These are phyloP conservation scores for Phytopythium sindhum DNA, from an alignment of 352 stramenopile genomes.

Conservation along the genomic window DNA sequence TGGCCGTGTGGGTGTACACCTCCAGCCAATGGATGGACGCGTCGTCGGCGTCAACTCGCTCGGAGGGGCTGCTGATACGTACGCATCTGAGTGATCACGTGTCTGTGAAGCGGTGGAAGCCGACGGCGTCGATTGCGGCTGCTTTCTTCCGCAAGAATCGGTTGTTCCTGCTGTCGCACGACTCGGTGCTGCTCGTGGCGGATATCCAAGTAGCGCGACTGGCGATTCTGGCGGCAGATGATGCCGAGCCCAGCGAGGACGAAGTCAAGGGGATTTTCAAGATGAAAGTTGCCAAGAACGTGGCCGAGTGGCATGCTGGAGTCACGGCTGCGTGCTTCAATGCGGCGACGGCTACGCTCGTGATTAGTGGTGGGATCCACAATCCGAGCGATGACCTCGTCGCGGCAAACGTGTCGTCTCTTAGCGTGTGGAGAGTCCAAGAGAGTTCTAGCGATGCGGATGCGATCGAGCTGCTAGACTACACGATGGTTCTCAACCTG, in stretches of 20 bases:
- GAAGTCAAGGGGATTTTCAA: slow-evolving; percentile 26
- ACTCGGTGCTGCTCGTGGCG: slow-evolving; percentile 41
- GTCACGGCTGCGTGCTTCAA: slow-evolving; percentile 49
- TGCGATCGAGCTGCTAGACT: slow-evolving; percentile 56
- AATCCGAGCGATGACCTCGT: slow-evolving; percentile 55
- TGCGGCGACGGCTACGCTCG: slow-evolving; percentile 27
- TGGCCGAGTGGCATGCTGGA: slow-evolving; percentile 59
- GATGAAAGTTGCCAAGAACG: slow-evolving; percentile 35
- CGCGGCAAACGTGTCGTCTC: slow-evolving; percentile 40
- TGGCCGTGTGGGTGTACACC: slow-evolving; percentile 43
- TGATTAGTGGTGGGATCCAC: slow-evolving; percentile 51
- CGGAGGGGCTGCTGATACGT: slow-evolving; percentile 22
- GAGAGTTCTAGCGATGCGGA: slow-evolving; percentile 29
- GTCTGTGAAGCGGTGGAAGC: slow-evolving; percentile 39
- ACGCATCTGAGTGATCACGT: slow-evolving; percentile 32
- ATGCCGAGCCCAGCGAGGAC: not conserved
- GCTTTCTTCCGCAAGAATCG: slow-evolving; percentile 42
- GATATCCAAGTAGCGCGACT: slow-evolving; percentile 50
- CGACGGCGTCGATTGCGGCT: slow-evolving; percentile 23
- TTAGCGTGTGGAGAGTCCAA: slow-evolving; percentile 61
- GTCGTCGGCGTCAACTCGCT: not conserved
- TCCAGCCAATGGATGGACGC: slow-evolving; percentile 30
- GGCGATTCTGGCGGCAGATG: slow-evolving; percentile 30
- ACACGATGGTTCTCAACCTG: slow-evolving; percentile 53
- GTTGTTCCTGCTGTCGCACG: slow-evolving; percentile 38